Base-by-base conservation (phyloP, 2,329 filamentous ascomycete genomes). In the Xylariales sp. region DNA sequence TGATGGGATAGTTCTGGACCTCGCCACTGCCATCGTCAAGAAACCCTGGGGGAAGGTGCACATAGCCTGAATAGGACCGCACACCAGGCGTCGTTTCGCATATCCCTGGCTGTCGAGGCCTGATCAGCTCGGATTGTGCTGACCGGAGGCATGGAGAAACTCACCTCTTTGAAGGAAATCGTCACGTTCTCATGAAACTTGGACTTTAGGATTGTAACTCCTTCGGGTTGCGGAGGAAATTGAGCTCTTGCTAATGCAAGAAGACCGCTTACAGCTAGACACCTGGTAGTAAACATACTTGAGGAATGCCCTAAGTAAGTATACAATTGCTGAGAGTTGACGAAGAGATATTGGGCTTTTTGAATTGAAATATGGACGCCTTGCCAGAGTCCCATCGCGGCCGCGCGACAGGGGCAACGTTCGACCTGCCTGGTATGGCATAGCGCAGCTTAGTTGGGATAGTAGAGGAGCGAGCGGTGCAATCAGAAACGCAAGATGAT, bases 1-100 rank as follows among this genome's bases (percentile, higher is more conserved):
- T 71, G 38, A 70, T 68, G 14, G 65, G 57, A 45, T 70, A 72
- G 34, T 57, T 51, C 21, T 63, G 58, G 9, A 43, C 60, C 71
- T 46, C 80, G 48, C 79, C 78, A 43, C 18, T 44, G 12, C 56
- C 42, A 34, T 60, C 60, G 18, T 66, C 63, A 5, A 60, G 51
- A 2, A 54, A 46, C 3, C 55, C 54, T 1, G 76, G 53, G 1
- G 75, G 73, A 25, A 82, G 57, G 41, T 68, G 66, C 25, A 83
- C 71, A 62, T 82, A 81, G 45, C 80, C 79, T 3, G 75, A 66
- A 52, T 76, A 83, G 64, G 57, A 79, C 78, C 58, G 82, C 71
- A 61, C 77, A 67, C 59, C 82, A 71, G 19, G 67, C 63, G 41
- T 67, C 42, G 58, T 80, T 76, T 43, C 71, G 66, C 40, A 80